These are phyloP conservation scores for Tetrahymena borealis DNA, from an alignment of 73 alveolate species.

Conservation along the genomic window DNA sequence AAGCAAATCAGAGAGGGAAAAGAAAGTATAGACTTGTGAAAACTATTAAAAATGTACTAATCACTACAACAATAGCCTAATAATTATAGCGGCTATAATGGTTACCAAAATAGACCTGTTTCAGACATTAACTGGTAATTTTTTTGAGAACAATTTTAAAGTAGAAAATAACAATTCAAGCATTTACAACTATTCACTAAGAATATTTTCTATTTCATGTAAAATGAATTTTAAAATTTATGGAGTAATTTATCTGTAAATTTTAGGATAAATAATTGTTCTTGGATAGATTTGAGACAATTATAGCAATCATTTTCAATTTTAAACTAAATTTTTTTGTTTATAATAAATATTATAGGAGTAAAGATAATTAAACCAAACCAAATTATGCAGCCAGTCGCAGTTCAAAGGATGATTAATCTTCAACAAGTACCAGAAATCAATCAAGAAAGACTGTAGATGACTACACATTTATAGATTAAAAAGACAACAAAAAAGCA, in stretches of 20 bases:
- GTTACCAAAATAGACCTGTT: neutral
- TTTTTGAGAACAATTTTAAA: neutral
- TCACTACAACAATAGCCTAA: neutral
- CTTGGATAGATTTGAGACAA: neutral
- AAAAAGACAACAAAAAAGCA: slow-evolving; percentile 10
- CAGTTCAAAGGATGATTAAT: neutral
- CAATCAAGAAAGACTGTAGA: neutral
- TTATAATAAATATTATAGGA: no score
- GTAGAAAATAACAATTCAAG: neutral
- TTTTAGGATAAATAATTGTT: neutral
- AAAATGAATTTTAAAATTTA: no score
- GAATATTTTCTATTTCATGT: no score
- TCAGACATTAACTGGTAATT: neutral
- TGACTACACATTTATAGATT: neutral
- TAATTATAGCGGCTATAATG: neutral
- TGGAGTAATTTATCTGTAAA: neutral
- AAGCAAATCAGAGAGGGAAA: neutral
- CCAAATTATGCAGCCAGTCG: neutral
- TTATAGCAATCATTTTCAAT: neutral
- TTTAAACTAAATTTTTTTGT: no score
- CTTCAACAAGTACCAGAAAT: neutral
- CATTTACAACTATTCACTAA: no score
- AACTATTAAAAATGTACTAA: neutral
- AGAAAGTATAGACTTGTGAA: neutral
- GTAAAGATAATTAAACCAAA: neutral